Percentiles rank a stretch among this genome's conserved stretches.
Conservation (phyloP, 1,139 yeast genomes). For the Geotrichum carabidarum region DNA sequence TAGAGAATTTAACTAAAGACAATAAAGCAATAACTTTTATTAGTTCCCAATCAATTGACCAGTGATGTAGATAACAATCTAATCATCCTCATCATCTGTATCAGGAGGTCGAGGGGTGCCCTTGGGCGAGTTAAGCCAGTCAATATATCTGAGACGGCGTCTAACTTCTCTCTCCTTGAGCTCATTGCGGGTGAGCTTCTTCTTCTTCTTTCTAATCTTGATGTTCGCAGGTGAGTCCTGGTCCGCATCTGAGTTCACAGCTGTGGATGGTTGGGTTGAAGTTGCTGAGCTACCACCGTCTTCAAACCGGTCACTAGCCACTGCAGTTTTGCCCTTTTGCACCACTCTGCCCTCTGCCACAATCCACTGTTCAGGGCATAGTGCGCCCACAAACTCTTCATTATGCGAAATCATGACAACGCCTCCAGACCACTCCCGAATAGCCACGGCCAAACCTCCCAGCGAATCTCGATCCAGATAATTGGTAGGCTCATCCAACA, state of each 20-base stretch:
- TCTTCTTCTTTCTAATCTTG: slow-evolving; percentile 74
- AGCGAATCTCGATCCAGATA: slow-evolving; percentile 95
- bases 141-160: slow-evolving; percentile 88
- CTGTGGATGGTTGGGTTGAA: slow-evolving; percentile 26
- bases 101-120: slow-evolving; percentile 94
- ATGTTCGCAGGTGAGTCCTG: slow-evolving; percentile 89
- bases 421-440: slow-evolving; percentile 97
- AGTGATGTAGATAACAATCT: slow-evolving; percentile 2
- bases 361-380: slow-evolving; percentile 98
- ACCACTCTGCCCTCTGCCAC: slow-evolving; percentile 89
- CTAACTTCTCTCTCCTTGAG: slow-evolving; percentile 87
- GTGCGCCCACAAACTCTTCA: slow-evolving; percentile 92
- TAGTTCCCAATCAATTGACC: background rate
- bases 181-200: slow-evolving; percentile 95
- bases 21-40: background rate
- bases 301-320: slow-evolving; percentile 75
- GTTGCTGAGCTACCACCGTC: slow-evolving; percentile 56
- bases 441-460: slow-evolving; percentile 95
- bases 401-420: slow-evolving; percentile 98
- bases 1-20: background rate
- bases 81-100: slow-evolving; percentile 83
- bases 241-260: slow-evolving; percentile 32
- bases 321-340: slow-evolving; percentile 71
- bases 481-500: slow-evolving; percentile 96
- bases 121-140: slow-evolving; percentile 93